Base-by-base conservation (phyloP, 2,329 filamentous ascomycete species). In the Diaporthe citri region DNA sequence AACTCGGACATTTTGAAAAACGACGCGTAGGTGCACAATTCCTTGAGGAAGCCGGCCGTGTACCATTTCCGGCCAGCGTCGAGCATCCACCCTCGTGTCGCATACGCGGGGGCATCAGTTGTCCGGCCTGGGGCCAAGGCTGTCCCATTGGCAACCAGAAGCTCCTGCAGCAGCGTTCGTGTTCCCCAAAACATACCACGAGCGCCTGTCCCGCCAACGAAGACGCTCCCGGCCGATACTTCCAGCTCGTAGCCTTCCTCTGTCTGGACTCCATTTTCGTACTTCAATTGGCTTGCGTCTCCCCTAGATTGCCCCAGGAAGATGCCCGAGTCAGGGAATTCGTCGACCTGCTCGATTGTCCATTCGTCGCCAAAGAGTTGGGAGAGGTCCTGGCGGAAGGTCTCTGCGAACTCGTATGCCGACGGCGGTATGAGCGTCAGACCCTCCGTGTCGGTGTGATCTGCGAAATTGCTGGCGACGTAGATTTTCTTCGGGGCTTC, bases 1-100 rank as follows among this genome's bases (percentile, higher is more conserved):
- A 88, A 87, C 76, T 87, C 86, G n/a, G 67, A 71, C 67, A 71
- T 71, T 3, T 71, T 71, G 34, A 71, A 71, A 20, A 71, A 71
- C n/a, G 67, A 71, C 9, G 51, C 67, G 55, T 71, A 71, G 25
- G 67, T 71, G 34, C 67, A 71, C 2, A 71, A 1, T 17, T 71
- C 67, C 39, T 71, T 71, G n/a, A 71, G 67, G 67, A 71, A 71
- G 55, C 41, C 36, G 51, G 67, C 51, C 25, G 67, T 56, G 51
- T 71, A 71, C 67, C 67, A 71, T 28, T 71, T 71, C 51, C 67
- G 48, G 15, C 67, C 67, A 9, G 67, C 67, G 22, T 71, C 67
- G 48, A 71, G 48, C 67, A 71, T 71, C 51, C 48, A 71, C n/a
- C 67, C 67, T 57, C 67, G 48, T 13, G 67, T 71, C 28, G 67